Evolutionary conservation across 306 rosid species (phyloP).

Genomic region (Phaseolus lunatus): DNA sequence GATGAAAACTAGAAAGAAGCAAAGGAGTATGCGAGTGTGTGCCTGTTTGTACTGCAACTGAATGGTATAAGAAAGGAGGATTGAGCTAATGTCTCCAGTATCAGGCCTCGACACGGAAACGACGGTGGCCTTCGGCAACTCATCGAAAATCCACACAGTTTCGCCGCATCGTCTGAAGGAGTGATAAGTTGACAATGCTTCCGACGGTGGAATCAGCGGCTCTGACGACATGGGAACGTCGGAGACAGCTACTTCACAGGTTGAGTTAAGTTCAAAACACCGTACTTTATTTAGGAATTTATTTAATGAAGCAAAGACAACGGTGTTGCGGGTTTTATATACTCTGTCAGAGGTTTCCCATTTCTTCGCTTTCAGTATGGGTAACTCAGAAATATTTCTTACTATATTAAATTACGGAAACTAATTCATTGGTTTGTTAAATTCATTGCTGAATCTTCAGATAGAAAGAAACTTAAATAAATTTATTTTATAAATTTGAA

Average conservation of each 20-base stretch:
- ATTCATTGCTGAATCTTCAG: neutral
- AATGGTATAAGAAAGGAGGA: slow-evolving; percentile 81
- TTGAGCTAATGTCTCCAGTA: slow-evolving; percentile 81
- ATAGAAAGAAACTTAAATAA: neutral
- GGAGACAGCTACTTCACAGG: neutral
- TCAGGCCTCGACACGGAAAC: slow-evolving; percentile 80
- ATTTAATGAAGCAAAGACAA: slow-evolving; percentile 21
- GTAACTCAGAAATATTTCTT: neutral
- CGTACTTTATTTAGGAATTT: slow-evolving; percentile 2
- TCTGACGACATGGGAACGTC: slow-evolving; percentile 64
- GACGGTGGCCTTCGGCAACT: slow-evolving; percentile 73
- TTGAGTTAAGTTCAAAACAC: neutral
- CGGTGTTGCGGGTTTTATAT: slow-evolving; percentile 47
- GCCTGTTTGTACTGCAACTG: slow-evolving; percentile 93
- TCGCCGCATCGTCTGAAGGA: slow-evolving; percentile 57
- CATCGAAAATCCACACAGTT: slow-evolving; percentile 62
- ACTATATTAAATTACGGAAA: no score
- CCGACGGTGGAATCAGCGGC: slow-evolving; percentile 61
- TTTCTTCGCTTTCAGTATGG: slow-evolving; percentile 1
- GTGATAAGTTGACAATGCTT: slow-evolving; percentile 39
- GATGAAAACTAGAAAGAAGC: neutral
- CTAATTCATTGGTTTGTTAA: neutral
- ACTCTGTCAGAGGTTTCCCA: slow-evolving; percentile 27
- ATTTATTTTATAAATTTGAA: no score
- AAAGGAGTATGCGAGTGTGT: neutral